These are phyloP conservation scores for Colletotrichum sp. DNA, from an alignment of 2,329 filamentous ascomycete species.

Conservation along the genomic window DNA sequence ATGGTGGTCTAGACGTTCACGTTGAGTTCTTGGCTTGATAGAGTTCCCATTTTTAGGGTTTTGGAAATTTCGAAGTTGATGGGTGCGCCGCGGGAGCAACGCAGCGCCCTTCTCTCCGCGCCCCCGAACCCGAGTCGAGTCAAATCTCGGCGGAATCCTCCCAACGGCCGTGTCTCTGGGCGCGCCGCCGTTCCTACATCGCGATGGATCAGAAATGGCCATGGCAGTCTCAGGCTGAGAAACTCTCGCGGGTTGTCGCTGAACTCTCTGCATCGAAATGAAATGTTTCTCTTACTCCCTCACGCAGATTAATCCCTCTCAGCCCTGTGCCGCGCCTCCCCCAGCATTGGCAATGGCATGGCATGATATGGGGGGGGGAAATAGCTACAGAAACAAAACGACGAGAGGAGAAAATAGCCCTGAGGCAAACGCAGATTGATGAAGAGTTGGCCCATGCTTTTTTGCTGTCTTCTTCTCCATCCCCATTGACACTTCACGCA, in stretches of 20 bases:
- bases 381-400: neutral
- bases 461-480: neutral
- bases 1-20: neutral
- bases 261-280: neutral
- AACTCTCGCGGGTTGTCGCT: neutral
- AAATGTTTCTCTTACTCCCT: neutral
- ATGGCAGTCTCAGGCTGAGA: neutral
- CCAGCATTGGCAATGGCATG: neutral
- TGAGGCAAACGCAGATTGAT: neutral
- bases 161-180: neutral
- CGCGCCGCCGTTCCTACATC: neutral
- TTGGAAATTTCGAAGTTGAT: neutral
- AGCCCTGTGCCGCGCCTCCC: neutral
- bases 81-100: neutral
- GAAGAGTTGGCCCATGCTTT: neutral
- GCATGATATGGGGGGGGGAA: neutral
- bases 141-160: neutral
- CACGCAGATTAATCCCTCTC: neutral
- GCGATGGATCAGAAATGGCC: neutral
- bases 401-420: neutral
- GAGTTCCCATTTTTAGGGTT: neutral
- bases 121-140: neutral
- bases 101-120: neutral
- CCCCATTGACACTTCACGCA: neutral
- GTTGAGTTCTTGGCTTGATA: neutral